Percentiles rank a stretch among this genome's conserved stretches.
phyloP scores from a whole-genome alignment of 2,329 filamentous ascomycete genomes.

The Fusarium equiseti region DNA sequence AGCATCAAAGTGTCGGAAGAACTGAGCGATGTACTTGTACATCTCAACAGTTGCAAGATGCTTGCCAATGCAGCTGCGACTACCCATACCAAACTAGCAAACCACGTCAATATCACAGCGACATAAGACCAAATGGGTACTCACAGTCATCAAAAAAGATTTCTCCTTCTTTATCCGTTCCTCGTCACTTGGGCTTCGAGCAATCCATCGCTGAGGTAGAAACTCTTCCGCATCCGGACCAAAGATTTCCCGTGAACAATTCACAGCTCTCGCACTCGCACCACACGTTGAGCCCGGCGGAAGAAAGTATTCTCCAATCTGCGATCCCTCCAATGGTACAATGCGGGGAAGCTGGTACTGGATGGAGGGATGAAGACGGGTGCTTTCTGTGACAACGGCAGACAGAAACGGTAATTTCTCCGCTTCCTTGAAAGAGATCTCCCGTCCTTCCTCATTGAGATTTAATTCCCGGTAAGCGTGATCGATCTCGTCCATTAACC shows the following conservation, averaged over 20 bases:
- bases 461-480: background rate
- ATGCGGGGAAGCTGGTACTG: constrained; percentile 30
- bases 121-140: background rate
- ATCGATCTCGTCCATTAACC: constrained; percentile 16
- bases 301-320: constrained; percentile 12
- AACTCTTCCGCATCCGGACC: constrained; percentile 14
- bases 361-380: constrained; percentile 16
- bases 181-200: background rate
- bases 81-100: constrained; percentile 26
- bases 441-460: background rate
- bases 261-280: constrained; percentile 11
- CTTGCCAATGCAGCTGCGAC: constrained; percentile 21
- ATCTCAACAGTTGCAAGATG: constrained; percentile 20
- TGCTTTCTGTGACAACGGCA: constrained; percentile 20
- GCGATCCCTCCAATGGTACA: background rate
- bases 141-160: constrained; percentile 9
- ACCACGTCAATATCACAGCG: background rate
- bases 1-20: constrained; percentile 20
- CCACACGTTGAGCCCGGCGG: constrained; percentile 2
- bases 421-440: constrained; percentile 25
- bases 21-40: constrained; percentile 25
- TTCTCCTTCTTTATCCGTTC: constrained; percentile 15
- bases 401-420: constrained; percentile 20
- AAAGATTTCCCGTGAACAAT: constrained; percentile 12
- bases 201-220: constrained; percentile 19